Evolutionary conservation across 345 rosid species (phyloP), one percentile per base, ranked within the genome.

Genomic region (Iberis pinnata): DNA sequence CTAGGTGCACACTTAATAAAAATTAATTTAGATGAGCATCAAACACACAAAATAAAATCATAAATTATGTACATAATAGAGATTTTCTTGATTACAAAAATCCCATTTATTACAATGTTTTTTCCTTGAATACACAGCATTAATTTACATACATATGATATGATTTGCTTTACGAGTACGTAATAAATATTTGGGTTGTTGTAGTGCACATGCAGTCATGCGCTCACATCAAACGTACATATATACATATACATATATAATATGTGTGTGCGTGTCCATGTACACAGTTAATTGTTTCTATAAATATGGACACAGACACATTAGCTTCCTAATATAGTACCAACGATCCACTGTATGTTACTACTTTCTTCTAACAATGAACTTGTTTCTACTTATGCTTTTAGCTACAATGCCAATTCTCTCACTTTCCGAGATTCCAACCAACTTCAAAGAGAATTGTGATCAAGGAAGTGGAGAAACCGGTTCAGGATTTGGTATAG

Each of bases 371-470:
- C n/a, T n/a, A n/a, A n/a, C n/a, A n/a, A n/a, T n/a, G n/a, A n/a
- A n/a, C n/a, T n/a, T n/a, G n/a, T n/a, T n/a, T n/a, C n/a, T n/a
- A 45, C 43, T 16, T 60, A 45, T 60, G 5, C 18, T 60, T 53
- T 53, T 37, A 26, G 39, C 17, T 47, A 14, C 45, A n/a, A 32
- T 35, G 72, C 56, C 56, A 12, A 3, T 33, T 41, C 52, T 48
- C 22, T 53, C 66, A 40, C 39, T 67, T 57, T 66, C 73, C 13
- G 51, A 43, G 16, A 65, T 33, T 56, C 63, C 53, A 35, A 39
- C 57, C 32, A 52, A 61, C 50, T 62, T 70, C 66, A 70, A 69
- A 6, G 67, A 75, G 62, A 75, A 73, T 52, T 86, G 94, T 14
- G 67, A 60, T 40, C 67, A 67, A 12, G 67, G 72, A 32, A 58